Evolutionary conservation across 768 basidiomycete genomes (phyloP), one percentile per base, ranked within the genome.

Genomic region (Hirschioporus abietinus): DNA sequence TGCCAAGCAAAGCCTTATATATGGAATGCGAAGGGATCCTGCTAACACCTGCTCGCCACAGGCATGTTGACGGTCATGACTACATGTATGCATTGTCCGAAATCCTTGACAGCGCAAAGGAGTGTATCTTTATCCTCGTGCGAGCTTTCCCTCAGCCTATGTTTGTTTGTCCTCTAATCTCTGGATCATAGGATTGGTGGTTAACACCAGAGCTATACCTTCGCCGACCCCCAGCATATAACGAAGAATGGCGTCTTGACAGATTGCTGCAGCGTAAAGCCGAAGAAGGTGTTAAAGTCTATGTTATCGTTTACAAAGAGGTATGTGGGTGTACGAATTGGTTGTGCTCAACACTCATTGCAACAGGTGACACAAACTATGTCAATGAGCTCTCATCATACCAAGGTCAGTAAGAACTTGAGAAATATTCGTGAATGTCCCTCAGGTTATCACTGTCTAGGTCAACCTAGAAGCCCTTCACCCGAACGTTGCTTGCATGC

Each of bases 81-180:
- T 99, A 96, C 76, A 92, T 98, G 84, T 98, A 91, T 85, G 96
- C 96, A 0, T 74, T 97, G 36, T 93, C 93, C 1, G 94, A 96
- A 77, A 82, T 96, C 77, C 82, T 98, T n/a, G 91, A 92, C 61
- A 84, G 79, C 35, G 92, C 93, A 1, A 84, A 83, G 66, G 91
- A 96, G 72, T 86, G 78, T 34, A 97, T 99, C 73, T 96, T 93
- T 76, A 97, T 99, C 69, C 71, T 92, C 69, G 95, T 90, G 65
- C 7, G 82, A 70, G 30, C 42, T 7, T 63, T 9, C 12, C 36
- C 60, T 35, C 27, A n/a, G 12, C 60, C 20, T 52, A 52, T 23
- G 10, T 35, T n/a, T 4, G 2, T n/a, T 17, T 67, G 35, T 36
- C 17, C 7, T 23, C 15, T 18, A 25, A 61, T 3, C 60, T 25